Evolutionary conservation across 129 eudicot species (phyloP), one percentile per base, ranked within the genome.

Genomic region (Lonicera japonica): DNA sequence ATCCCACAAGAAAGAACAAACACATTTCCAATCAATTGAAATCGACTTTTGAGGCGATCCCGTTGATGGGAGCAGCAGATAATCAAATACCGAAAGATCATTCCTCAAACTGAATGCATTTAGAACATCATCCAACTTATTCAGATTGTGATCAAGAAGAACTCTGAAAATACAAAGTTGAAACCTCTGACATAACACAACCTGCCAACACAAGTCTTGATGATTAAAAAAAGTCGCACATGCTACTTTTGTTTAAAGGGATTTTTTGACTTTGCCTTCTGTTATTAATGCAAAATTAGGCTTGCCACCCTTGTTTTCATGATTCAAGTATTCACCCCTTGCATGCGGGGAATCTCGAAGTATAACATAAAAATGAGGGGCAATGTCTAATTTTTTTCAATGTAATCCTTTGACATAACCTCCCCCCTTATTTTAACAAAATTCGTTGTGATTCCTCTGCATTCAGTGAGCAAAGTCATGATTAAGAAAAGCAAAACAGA

Each of bases 41-140:
- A 43, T 19, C 43, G 66, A 55, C 11, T 43, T 45, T 25, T 47
- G 57, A 50, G 40, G 34, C 2, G 68, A 47, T 17, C 81, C 58
- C 14, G 34, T 13, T 21, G 74, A 50, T 25, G 99, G 99, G 25
- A 94, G 83, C 61, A 94, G 53, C n/a, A 94, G 81, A 75, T 88
- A 88, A 62, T 85, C 86, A 46, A 65, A 79, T 13, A 11, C 60
- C 23, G 54, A 6, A 39, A 23, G 51, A 53, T 66, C 69, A 0
- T 14, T 50, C 59, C 50, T 16, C 19, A 0, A 1, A 20, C 21
- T 18, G 24, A 45, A 40, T 18, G 43, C 54, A 2, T 56, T 77
- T 20, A 74, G 10, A 21, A 51, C 64, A 36, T 76, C 67, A 5
- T 23, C 25, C 63, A 84, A 60, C 58, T 73, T 77, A 15, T 65